These are phyloP conservation scores for Backusella luteola DNA, from an alignment of 192 early-diverging fungal species.

Conservation along the genomic window DNA sequence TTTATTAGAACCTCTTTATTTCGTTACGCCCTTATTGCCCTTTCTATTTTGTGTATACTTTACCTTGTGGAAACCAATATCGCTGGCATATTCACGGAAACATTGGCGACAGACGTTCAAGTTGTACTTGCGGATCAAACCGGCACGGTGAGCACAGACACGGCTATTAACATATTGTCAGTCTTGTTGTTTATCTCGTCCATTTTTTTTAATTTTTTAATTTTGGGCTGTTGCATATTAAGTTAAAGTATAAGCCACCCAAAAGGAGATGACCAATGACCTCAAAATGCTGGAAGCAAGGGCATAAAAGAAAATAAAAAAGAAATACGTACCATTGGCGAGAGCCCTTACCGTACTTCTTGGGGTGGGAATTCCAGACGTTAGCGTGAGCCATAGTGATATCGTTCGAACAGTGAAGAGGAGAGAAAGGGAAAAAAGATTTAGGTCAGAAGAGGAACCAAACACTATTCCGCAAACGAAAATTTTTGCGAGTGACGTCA, in stretches of 20 bases:
- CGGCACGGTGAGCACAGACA: constrained; percentile 98
- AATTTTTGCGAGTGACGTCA: not conserved
- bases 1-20: not conserved
- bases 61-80: constrained; percentile 99
- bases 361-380: constrained; percentile 98
- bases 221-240: not conserved
- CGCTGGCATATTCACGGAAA: constrained; percentile 98
- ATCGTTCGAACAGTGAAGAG: constrained; percentile 10
- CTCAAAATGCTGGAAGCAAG: not conserved
- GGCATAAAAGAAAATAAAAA: too few relatives aligned
- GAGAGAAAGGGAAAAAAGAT: constrained; percentile 17
- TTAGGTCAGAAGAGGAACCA: constrained; percentile 5
- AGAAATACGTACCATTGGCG: constrained; percentile 79
- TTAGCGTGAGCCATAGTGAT: constrained; percentile 86
- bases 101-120: constrained; percentile 99
- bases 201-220: not conserved
- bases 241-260: constrained; percentile 14
- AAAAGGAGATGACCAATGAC: not conserved
- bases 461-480: constrained; percentile 2
- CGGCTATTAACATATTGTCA: constrained; percentile 55
- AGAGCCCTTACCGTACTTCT: constrained; percentile 97
- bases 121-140: constrained; percentile 99
- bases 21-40: not conserved
- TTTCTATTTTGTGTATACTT: not conserved
- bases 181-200: not conserved